These are phyloP conservation scores for Rosa multiflora DNA, from an alignment of 306 rosid species.

Conservation along the genomic window DNA sequence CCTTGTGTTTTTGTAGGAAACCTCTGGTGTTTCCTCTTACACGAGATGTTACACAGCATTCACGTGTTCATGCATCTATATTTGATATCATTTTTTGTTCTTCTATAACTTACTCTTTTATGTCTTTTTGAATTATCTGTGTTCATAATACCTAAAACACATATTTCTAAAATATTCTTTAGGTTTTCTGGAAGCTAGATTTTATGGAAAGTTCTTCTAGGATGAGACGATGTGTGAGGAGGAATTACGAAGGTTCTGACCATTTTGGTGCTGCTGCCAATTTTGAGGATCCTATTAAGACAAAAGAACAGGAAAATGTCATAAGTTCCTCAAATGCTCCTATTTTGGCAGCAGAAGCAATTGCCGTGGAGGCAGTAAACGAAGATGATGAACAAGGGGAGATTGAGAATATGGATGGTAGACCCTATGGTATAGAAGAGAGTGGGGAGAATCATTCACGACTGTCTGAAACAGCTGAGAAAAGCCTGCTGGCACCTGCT, in stretches of 20 bases:
- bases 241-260: slow-evolving; percentile 82
- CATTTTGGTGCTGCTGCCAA: slow-evolving; percentile 91
- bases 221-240: slow-evolving; percentile 82
- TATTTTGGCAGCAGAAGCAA: slow-evolving; percentile 72
- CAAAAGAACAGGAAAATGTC: slow-evolving; percentile 39
- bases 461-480: slow-evolving; percentile 47
- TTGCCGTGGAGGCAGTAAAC: slow-evolving; percentile 60
- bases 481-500: slow-evolving; percentile 36
- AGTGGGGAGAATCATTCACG: slow-evolving; percentile 45
- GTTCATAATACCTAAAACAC: neutral
- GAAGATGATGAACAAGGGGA: slow-evolving; percentile 70
- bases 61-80: neutral
- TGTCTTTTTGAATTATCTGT: neutral
- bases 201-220: slow-evolving; percentile 90
- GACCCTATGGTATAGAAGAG: slow-evolving; percentile 38
- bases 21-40: neutral
- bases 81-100: neutral
- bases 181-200: slow-evolving; percentile 98
- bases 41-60: neutral
- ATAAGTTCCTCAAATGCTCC: slow-evolving; percentile 59
- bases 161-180: slow-evolving; percentile 20
- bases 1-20: neutral
- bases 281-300: slow-evolving; percentile 55
- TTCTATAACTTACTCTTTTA: neutral
- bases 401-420: slow-evolving; percentile 54